phyloP scores from a whole-genome alignment of 768 basidiomycete species.

The Trametopsis cervina region DNA sequence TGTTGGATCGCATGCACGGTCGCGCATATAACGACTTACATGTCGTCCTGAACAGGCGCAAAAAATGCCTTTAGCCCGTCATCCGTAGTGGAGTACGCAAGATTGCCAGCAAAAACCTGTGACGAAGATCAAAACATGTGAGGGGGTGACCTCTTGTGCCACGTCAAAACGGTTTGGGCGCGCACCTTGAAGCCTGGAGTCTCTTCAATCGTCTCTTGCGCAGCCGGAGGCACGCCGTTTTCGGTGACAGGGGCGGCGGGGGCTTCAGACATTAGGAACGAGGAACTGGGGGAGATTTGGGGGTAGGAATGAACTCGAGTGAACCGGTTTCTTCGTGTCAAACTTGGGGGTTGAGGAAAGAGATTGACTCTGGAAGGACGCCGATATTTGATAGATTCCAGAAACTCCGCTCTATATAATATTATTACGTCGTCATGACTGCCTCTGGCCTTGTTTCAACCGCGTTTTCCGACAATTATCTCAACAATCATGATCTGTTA shows the following conservation, averaged over 20 bases:
- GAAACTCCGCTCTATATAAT: conserved; percentile 25
- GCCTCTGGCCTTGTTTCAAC: conserved; percentile 9
- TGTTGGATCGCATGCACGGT: conserved; percentile 2
- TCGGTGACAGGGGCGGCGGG: conserved; percentile 77
- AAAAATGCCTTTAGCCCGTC: conserved; percentile 94
- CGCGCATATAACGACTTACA: conserved; percentile 48
- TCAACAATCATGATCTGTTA: not conserved
- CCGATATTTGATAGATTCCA: conserved; percentile 24
- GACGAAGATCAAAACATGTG: conserved; percentile 6
- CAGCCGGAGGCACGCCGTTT: conserved; percentile 78
- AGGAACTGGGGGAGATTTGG: conserved; percentile 48
- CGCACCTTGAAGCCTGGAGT: conserved; percentile 73
- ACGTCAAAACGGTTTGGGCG: conserved; percentile 16
- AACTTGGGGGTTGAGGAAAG: conserved; percentile 76
- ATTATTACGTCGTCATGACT: conserved; percentile 39
- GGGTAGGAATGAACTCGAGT: conserved; percentile 51
- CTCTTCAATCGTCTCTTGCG: conserved; percentile 68
- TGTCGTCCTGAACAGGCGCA: conserved; percentile 77
- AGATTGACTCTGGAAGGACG: conserved; percentile 28
- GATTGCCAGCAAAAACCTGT: conserved; percentile 93
- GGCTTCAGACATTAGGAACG: conserved; percentile 81
- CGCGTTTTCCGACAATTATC: conserved; percentile 5
- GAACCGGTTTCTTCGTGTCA: conserved; percentile 82
- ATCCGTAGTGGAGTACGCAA: conserved; percentile 90
- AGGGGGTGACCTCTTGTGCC: conserved; percentile 17